These are phyloP conservation scores for Medicago lupulina DNA, from an alignment of 306 rosid genomes.

Conservation along the genomic window DNA sequence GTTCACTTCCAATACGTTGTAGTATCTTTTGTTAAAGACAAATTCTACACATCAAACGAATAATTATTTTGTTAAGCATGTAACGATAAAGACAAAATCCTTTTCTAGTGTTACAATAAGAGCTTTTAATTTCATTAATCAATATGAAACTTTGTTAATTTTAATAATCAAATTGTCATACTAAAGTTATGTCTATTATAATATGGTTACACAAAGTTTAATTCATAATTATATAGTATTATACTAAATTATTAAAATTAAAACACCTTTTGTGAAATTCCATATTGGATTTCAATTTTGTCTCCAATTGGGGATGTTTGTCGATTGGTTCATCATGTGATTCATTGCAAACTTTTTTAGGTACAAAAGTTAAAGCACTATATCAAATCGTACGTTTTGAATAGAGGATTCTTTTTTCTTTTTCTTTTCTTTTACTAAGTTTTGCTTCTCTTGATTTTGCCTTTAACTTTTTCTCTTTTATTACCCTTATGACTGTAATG, in stretches of 20 bases:
- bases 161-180: too few species aligned
- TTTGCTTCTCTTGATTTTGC: conserved; percentile 12
- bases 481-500: conserved; percentile 3
- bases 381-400: conserved; percentile 23
- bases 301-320: conserved; percentile 3
- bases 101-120: not conserved
- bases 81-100: not conserved
- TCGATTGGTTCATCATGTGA: conserved; percentile 25
- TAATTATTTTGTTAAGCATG: not conserved
- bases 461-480: conserved; percentile 37
- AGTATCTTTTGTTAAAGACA: conserved; percentile 64
- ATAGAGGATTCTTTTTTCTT: conserved; percentile 36
- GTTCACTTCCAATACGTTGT: conserved; percentile 78
- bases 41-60: conserved; percentile 48
- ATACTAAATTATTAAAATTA: not conserved
- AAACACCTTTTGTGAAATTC: conserved; percentile 30
- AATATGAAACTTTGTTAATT: too few species aligned
- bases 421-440: not conserved
- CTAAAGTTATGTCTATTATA: not conserved
- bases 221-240: not conserved
- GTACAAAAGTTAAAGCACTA: conserved; percentile 27
- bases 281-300: not conserved
- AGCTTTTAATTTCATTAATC: not conserved
- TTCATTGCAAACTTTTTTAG: conserved; percentile 22
- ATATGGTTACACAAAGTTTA: not conserved